Conservation (phyloP, 305 asterid genomes). For the Striga hermonthica region DNA sequence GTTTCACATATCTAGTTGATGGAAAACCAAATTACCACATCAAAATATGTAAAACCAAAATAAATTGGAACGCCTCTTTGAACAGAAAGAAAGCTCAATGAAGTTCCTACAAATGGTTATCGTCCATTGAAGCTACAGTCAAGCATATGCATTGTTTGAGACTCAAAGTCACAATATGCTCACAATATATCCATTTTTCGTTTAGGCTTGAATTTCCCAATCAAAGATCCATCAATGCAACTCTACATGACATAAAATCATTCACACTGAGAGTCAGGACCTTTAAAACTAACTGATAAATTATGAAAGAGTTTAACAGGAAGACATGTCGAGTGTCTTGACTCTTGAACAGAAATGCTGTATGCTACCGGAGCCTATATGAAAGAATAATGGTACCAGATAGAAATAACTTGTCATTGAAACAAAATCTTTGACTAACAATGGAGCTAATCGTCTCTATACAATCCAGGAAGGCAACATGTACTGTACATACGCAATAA, state of each 20-base stretch:
- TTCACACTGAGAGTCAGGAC: conserved; percentile 12
- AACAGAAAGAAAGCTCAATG: conserved; percentile 22
- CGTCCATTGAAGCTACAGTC: conserved; percentile 1
- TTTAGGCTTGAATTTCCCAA: conserved; percentile 14
- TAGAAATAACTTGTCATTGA: neutral
- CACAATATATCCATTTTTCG: conserved; percentile 3
- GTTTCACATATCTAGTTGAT: conserved; percentile 75
- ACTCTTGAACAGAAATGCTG: conserved; percentile 9
- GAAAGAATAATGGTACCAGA: conserved; percentile 1
- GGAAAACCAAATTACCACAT: conserved; percentile 27
- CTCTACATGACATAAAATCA: neutral
- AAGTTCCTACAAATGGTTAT: conserved; percentile 19
- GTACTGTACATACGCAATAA: no score
- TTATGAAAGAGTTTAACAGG: neutral
- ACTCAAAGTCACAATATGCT: conserved; percentile 22
- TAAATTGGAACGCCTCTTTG: neutral
- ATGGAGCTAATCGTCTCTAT: no score
- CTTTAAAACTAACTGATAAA: neutral
- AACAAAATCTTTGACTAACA: neutral
- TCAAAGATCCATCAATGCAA: conserved; percentile 1
- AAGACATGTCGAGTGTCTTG: conserved; percentile 5
- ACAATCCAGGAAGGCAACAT: no score
- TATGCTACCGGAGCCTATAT: neutral
- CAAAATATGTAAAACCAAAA: conserved; percentile 8
- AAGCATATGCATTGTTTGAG: conserved; percentile 19